Percentiles rank a stretch among this genome's conserved stretches.
These are phyloP conservation scores for Zhuliangozyma blackwelliae DNA, from an alignment of 1,139 yeast genomes.

Conservation along the genomic window DNA sequence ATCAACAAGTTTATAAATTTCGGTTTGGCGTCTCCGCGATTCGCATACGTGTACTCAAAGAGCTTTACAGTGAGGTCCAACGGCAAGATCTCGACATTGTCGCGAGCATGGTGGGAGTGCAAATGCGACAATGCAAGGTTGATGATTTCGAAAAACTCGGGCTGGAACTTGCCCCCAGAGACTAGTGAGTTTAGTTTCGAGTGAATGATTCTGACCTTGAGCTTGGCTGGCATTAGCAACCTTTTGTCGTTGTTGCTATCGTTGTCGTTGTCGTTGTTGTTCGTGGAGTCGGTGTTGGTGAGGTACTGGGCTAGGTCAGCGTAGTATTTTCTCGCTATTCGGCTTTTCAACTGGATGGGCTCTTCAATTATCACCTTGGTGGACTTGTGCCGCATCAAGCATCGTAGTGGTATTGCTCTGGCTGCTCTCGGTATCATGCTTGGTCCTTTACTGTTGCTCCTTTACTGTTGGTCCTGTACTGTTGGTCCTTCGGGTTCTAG, in stretches of 20 bases:
- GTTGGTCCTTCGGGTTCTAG: no score
- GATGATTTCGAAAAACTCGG: slow-evolving; percentile 3
- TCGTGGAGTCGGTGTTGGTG: background rate
- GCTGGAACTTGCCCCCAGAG: background rate
- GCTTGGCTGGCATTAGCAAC: background rate
- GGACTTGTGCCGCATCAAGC: background rate
- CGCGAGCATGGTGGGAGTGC: background rate
- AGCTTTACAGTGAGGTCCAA: slow-evolving; percentile 3
- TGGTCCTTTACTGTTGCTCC: background rate
- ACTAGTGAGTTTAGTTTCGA: slow-evolving; percentile 1
- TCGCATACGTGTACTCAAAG: slow-evolving; percentile 4
- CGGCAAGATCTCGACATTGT: slow-evolving; percentile 1
- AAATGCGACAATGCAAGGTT: slow-evolving; percentile 1
- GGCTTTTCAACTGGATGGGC: slow-evolving; percentile 4
- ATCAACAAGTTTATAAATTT: slow-evolving; percentile 3
- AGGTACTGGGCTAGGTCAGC: slow-evolving; percentile 5
- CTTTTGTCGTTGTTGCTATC: background rate
- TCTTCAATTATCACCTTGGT: slow-evolving; percentile 7
- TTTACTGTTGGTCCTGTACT: background rate
- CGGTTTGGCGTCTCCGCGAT: slow-evolving; percentile 1
- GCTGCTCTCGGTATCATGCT: background rate
- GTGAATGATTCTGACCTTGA: slow-evolving; percentile 2
- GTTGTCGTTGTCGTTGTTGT: background rate
- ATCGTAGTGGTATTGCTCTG: no score
- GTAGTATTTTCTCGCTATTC: slow-evolving; percentile 3